Base-by-base conservation (phyloP, 106 monocot species). In the Triglochin maritima region DNA sequence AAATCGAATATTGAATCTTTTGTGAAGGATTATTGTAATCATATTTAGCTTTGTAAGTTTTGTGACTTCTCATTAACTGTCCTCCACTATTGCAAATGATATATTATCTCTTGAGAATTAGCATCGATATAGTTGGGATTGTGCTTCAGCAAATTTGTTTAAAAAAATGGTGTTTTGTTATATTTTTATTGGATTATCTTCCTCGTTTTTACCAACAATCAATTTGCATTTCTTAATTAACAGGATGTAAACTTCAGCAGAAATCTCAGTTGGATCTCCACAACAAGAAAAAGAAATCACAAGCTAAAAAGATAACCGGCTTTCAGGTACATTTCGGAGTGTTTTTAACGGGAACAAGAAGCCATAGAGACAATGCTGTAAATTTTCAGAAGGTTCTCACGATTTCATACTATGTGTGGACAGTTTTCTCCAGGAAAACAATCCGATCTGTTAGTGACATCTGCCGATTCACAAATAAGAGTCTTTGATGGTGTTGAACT, bases 291-390 rank as follows among this genome's bases (percentile, higher is more conserved):
- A 78, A 69, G 69, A 98, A 86, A 68, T 78, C 83, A 4, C 71
- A 77, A 74, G 76, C 84, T 13, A 98, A 98, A 68, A 92, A 98
- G 58, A 88, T 98, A 48, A 98, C 91, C 10, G 96, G 96, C 4
- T 86, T 98, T 69, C 91, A 96, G 88, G 96, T 91, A 83, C n/a
- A 61, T 46, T 42, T 51, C 65, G 11, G 1, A 59, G 44, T 42
- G 12, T 13, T 68, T 61, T 59, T 57, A 9, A 56, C 6, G 14
- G 6, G 9, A 14, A 46, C 47, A 49, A 51, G 17, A 16, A 56
- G 57, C 45, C 2, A 46, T 58, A 11, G 17, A 46, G 52, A 47
- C 16, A 59, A 15, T 47, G 14, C 4, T 16, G 3, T 17, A 46
- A 29, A 29, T 11, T 44, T 7, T 44, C 10, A 41, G 44, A 64